Percentiles rank a stretch among this genome's conserved stretches.
Conservation (phyloP, 2,329 filamentous ascomycete species). For the Eurotiales sp. region DNA sequence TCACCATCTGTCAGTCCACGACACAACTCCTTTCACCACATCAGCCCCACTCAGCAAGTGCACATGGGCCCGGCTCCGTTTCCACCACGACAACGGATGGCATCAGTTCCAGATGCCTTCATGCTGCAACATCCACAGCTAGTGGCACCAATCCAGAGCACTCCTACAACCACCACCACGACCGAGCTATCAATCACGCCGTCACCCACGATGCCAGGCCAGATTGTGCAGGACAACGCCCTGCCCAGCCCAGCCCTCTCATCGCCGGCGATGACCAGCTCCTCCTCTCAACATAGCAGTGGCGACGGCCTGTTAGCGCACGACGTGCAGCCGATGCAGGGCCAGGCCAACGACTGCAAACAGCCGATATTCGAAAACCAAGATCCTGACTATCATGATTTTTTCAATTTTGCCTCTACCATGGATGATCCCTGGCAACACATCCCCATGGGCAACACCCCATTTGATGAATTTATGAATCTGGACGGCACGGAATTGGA, state of each 20-base stretch:
- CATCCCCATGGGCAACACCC: conserved; percentile 6
- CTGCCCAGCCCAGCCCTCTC: conserved; percentile 11
- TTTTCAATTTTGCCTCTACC: conserved; percentile 6
- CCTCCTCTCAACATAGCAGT: conserved; percentile 6
- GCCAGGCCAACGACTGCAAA: neutral
- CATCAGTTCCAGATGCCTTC: conserved; percentile 12
- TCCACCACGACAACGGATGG: conserved; percentile 9
- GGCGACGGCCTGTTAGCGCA: neutral
- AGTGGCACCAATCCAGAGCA: neutral
- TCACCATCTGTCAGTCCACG: conserved; percentile 10
- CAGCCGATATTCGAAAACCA: neutral
- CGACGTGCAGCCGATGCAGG: neutral
- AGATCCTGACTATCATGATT: conserved; percentile 12
- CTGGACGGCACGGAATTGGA: conserved; percentile 9
- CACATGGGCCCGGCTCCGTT: conserved; percentile 7
- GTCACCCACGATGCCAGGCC: neutral
- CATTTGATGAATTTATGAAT: conserved; percentile 11
- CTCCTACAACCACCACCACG: no score
- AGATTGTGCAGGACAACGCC: neutral
- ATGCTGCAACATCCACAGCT: conserved; percentile 3
- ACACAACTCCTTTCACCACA: conserved; percentile 3
- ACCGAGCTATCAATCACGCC: neutral
- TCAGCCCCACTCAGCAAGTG: neutral
- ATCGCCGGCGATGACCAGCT: neutral
- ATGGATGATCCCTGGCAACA: conserved; percentile 15